These are phyloP conservation scores for Nicotiana attenuata DNA, from an alignment of 257 asterid genomes.

Conservation along the genomic window DNA sequence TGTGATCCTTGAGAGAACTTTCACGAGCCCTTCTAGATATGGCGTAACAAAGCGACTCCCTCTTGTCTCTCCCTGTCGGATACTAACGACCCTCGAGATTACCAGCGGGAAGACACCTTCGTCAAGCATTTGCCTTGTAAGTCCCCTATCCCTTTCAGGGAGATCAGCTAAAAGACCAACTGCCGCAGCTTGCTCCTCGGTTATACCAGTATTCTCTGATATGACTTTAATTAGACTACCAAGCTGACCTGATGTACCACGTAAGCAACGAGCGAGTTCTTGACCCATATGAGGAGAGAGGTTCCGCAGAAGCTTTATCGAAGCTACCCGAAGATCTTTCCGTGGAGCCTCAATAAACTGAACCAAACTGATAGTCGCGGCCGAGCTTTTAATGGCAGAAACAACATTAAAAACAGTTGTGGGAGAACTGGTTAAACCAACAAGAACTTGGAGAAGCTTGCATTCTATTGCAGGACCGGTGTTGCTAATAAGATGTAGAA, in stretches of 20 bases:
- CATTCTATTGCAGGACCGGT: slow-evolving; percentile 93
- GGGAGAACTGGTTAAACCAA: slow-evolving; percentile 69
- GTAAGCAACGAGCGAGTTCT: slow-evolving; percentile 67
- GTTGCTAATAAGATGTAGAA: slow-evolving; percentile 82
- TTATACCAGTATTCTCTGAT: slow-evolving; percentile 56
- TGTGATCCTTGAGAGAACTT: slow-evolving; percentile 75
- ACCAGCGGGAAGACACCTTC: slow-evolving; percentile 62
- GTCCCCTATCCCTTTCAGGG: slow-evolving; percentile 74
- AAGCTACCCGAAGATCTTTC: slow-evolving; percentile 71
- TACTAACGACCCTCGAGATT: slow-evolving; percentile 46
- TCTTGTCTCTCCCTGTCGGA: slow-evolving; percentile 75
- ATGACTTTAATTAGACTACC: slow-evolving; percentile 59
- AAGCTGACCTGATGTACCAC: slow-evolving; percentile 72
- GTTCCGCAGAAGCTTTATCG: slow-evolving; percentile 73
- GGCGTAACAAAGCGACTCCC: slow-evolving; percentile 82
- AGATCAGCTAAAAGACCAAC: slow-evolving; percentile 77
- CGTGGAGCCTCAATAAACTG: slow-evolving; percentile 93
- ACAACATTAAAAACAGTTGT: slow-evolving; percentile 61
- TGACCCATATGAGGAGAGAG: slow-evolving; percentile 82
- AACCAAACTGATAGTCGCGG: slow-evolving; percentile 79
- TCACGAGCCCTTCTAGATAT: slow-evolving; percentile 83
- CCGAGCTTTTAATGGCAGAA: slow-evolving; percentile 79
- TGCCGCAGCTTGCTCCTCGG: slow-evolving; percentile 93
- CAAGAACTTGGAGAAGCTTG: slow-evolving; percentile 87
- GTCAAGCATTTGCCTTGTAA: slow-evolving; percentile 72